Evolutionary conservation across 768 basidiomycete species (phyloP).

Genomic region (Mycena capillaripes): DNA sequence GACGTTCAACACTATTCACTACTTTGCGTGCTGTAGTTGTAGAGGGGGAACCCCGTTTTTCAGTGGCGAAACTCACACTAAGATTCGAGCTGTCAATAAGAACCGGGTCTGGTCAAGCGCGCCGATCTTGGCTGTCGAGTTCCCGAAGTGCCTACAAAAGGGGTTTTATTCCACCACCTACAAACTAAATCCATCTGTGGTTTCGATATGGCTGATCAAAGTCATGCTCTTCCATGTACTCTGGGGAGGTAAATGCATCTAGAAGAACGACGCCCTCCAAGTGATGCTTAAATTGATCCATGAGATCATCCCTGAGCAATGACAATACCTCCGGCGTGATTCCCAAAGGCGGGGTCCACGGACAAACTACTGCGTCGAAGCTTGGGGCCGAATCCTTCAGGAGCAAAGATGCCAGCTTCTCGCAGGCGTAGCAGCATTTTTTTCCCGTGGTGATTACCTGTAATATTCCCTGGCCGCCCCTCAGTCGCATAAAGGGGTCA

Average conservation of each 20-base stretch:
- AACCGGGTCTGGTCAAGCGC: too few species aligned
- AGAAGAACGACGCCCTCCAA: background rate
- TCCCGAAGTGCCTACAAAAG: too few species aligned
- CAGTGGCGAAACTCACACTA: too few species aligned
- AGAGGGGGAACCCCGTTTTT: too few species aligned
- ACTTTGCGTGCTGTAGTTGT: too few species aligned
- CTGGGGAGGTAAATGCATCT: background rate
- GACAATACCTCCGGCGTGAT: background rate
- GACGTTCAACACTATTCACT: too few species aligned
- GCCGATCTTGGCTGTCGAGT: too few species aligned
- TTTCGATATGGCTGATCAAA: background rate
- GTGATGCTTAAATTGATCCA: constrained; percentile 2
- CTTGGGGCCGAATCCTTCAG: background rate
- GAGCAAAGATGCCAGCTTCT: constrained; percentile 13
- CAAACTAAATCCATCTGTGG: background rate
- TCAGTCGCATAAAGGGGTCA: background rate
- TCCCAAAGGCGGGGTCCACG: constrained; percentile 24
- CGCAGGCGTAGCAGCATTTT: constrained; percentile 26
- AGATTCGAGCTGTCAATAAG: too few species aligned
- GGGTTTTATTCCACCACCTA: background rate
- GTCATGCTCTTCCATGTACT: background rate
- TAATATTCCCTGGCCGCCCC: constrained; percentile 8
- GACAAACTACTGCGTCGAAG: background rate
- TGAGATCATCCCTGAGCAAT: background rate
- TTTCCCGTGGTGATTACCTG: constrained; percentile 3